Evolutionary conservation across 768 basidiomycete species (phyloP).

Genomic region (Lactarius pseudohatsudake): DNA sequence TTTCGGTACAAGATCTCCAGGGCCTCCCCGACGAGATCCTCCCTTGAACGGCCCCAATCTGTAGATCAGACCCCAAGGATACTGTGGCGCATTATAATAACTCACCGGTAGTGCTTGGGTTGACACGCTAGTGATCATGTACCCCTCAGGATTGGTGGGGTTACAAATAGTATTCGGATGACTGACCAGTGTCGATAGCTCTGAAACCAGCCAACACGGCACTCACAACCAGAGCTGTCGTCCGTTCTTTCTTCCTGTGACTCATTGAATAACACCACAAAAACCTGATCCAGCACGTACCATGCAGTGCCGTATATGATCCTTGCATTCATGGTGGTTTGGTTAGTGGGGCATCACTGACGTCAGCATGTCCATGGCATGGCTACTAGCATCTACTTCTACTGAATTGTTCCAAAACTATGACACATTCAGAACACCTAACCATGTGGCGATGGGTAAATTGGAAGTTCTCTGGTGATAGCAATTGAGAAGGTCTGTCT

Average conservation of each 20-base stretch:
- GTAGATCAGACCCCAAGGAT: background rate
- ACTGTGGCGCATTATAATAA: background rate
- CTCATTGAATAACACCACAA: background rate
- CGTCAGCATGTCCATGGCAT: too few relatives aligned
- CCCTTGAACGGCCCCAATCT: background rate
- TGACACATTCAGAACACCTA: too few relatives aligned
- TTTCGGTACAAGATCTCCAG: constrained; percentile 54
- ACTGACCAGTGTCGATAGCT: constrained; percentile 78
- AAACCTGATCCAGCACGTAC: constrained; percentile 34
- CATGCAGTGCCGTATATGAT: constrained; percentile 67
- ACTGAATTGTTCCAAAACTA: too few relatives aligned
- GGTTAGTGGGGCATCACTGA: background rate
- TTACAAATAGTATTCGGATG: background rate
- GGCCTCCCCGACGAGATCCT: constrained; percentile 80
- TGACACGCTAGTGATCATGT: constrained; percentile 51
- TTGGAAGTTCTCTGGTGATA: too few relatives aligned
- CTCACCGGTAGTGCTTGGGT: constrained; percentile 68
- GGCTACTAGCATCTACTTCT: too few relatives aligned
- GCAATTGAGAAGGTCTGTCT: too few relatives aligned
- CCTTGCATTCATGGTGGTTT: constrained; percentile 37
- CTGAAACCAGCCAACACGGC: constrained; percentile 78
- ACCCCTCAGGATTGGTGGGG: constrained; percentile 1
- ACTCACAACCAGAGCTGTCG: constrained; percentile 61
- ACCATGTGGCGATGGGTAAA: too few relatives aligned
- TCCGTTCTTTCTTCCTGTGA: constrained; percentile 74